These are phyloP conservation scores for Trametes elegans DNA, from an alignment of 768 basidiomycete species.

Conservation along the genomic window DNA sequence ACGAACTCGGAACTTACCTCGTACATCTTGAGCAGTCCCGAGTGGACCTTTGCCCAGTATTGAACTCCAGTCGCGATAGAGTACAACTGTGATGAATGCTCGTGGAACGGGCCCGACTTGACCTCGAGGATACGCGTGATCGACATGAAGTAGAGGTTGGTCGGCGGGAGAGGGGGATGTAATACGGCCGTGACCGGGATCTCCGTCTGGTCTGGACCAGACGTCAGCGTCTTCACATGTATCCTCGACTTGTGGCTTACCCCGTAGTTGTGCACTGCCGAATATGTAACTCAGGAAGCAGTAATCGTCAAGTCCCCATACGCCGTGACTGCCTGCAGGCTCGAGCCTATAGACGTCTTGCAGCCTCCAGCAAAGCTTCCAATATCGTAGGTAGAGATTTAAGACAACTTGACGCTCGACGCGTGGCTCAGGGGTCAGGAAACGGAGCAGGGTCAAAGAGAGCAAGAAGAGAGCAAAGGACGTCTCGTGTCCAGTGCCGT, in stretches of 20 bases:
- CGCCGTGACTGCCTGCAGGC: constrained; percentile 96
- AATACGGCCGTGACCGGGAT: constrained; percentile 68
- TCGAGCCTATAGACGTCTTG: constrained; percentile 90
- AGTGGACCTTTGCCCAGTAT: constrained; percentile 89
- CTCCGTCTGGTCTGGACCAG: constrained; percentile 51
- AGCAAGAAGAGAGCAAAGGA: constrained; percentile 81
- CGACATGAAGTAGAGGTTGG: constrained; percentile 80
- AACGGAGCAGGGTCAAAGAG: constrained; percentile 65
- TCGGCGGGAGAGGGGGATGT: constrained; percentile 51
- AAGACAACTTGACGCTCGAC: constrained; percentile 63
- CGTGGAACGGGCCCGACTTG: constrained; percentile 86
- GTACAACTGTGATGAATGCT: constrained; percentile 88
- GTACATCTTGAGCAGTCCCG: constrained; percentile 95
- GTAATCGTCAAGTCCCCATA: constrained; percentile 97
- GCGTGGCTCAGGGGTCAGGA: constrained; percentile 52
- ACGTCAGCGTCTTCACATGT: not conserved
- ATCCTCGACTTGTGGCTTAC: constrained; percentile 30
- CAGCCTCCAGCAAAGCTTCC: constrained; percentile 78
- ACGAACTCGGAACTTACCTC: constrained; percentile 46
- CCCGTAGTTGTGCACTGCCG: constrained; percentile 86
- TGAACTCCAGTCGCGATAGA: constrained; percentile 85
- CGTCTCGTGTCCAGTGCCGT: constrained; percentile 95
- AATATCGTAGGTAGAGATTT: constrained; percentile 73
- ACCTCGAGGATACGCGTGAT: constrained; percentile 78
- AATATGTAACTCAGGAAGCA: constrained; percentile 87